Base-by-base conservation (phyloP, 78 protist species). In the Cavenderia fasciculata region DNA sequence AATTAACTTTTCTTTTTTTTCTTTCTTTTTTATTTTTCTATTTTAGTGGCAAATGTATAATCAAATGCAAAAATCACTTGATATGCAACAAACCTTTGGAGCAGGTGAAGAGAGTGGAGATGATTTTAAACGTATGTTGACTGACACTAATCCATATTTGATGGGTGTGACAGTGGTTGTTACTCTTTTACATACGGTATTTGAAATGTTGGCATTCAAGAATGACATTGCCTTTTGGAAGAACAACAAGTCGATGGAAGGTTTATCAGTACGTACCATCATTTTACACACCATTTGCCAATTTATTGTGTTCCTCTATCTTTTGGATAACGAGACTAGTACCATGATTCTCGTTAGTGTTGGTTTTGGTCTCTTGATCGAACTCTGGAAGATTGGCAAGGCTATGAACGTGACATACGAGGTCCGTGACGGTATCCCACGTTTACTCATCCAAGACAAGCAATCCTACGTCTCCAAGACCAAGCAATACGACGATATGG, bases 171-270 rank as follows among this genome's bases (percentile, higher is more conserved):
- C 99, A 7, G 16, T 87, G 34, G 38, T 72, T 14, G 98, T 97
- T 5, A 74, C 99, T 7, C 0, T 94, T 6, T 86, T 97, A 27
- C 99, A 98, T 90, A 76, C 92, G 21, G 43, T 98, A 23, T 97
- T 98, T 65, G 99, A 98, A 69, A 86, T 96, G 46, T 92, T 98
- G 38, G 99, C 99, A 16, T 98, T 98, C 89, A 97, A 97, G 73
- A 97, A 97, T 85, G 98, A 97, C 54, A 90, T 98, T 51, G 75
- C 59, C 46, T 97, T 97, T 74, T 98, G 99, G 99, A 57, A 91
- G 59, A 70, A 88, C 14, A 76, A 86, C 23, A 92, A 96, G 72
- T 51, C 93, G 4, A 59, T 97, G 92, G 93, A 88, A 33, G 99
- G 99, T 10, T 75, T 98, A n/a, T 92, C 97, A 14, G 73, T 94